phyloP scores from a whole-genome alignment of 805 yeast genomes.

The Wickerhamomyces hampshirensis region DNA sequence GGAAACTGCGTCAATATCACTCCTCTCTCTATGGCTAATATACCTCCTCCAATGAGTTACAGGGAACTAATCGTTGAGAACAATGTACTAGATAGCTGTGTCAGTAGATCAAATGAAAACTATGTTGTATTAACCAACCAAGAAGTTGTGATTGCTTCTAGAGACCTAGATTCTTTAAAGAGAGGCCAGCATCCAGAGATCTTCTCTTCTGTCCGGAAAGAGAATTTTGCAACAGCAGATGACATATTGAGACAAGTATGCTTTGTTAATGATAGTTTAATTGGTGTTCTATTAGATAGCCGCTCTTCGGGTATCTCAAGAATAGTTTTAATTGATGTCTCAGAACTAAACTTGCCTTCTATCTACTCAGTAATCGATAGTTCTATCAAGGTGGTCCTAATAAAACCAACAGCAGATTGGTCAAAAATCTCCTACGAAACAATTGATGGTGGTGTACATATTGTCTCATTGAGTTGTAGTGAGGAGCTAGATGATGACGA shows the following conservation, averaged over 20 bases:
- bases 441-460: constrained; percentile 54
- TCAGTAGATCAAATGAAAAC: constrained; percentile 50
- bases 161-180: constrained; percentile 41
- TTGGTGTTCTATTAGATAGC: constrained; percentile 60
- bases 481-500: constrained; percentile 24
- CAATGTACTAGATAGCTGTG: constrained; percentile 61
- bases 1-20: constrained; percentile 69
- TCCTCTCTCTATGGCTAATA: constrained; percentile 78
- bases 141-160: constrained; percentile 41
- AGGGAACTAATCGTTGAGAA: constrained; percentile 55
- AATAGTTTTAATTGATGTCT: constrained; percentile 45
- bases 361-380: constrained; percentile 39
- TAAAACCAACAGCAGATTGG: constrained; percentile 53
- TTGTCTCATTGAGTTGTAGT: constrained; percentile 24
- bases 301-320: constrained; percentile 38
- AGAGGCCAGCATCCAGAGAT: constrained; percentile 42
- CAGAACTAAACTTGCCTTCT: constrained; percentile 36
- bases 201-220: constrained; percentile 16
- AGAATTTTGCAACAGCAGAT: constrained; percentile 32
- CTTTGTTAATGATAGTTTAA: constrained; percentile 43
- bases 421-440: constrained; percentile 51
- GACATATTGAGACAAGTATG: constrained; percentile 63
- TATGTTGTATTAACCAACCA: constrained; percentile 54
- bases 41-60: constrained; percentile 90
- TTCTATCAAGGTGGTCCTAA: constrained; percentile 46